Conservation (phyloP, 345 rosid species). For the Gossypium arboreum region DNA sequence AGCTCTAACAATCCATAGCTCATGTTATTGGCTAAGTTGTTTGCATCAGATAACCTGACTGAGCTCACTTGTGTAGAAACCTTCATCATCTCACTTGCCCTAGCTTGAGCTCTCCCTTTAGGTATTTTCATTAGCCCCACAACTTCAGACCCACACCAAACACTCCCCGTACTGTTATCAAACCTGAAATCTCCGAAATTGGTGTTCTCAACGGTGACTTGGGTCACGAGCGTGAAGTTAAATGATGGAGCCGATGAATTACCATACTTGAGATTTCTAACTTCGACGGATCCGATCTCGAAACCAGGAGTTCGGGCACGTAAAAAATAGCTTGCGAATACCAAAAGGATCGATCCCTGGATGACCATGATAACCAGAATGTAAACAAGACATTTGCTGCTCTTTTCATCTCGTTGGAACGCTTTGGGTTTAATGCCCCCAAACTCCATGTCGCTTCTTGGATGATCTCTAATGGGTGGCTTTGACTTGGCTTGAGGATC, state of each 20-base stretch:
- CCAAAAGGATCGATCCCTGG: slow-evolving; percentile 15
- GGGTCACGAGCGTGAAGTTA: slow-evolving; percentile 26
- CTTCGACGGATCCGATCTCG: slow-evolving; percentile 16
- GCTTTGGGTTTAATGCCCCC: background rate
- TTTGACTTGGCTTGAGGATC: slow-evolving; percentile 12
- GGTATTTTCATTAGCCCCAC: slow-evolving; percentile 31
- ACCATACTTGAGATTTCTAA: slow-evolving; percentile 23
- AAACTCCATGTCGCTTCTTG: slow-evolving; percentile 28
- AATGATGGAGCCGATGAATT: slow-evolving; percentile 24
- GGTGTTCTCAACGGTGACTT: slow-evolving; percentile 28
- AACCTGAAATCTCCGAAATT: slow-evolving; percentile 42
- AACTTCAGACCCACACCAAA: slow-evolving; percentile 18
- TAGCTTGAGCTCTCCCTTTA: slow-evolving; percentile 26
- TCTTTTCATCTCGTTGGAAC: background rate
- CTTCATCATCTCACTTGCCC: slow-evolving; percentile 24
- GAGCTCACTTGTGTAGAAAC: slow-evolving; percentile 28
- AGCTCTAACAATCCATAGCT: slow-evolving; percentile 36
- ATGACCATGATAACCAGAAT: slow-evolving; percentile 27
- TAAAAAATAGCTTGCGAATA: slow-evolving; percentile 20
- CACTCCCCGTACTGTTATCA: slow-evolving; percentile 21
- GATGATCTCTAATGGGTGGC: slow-evolving; percentile 15
- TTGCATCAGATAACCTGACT: background rate
- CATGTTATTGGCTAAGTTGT: slow-evolving; percentile 27
- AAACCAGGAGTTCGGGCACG: slow-evolving; percentile 30
- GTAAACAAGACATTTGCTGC: slow-evolving; percentile 39